These are phyloP conservation scores for Hemisphaericaspora xylanilytica DNA, from an alignment of 1,139 yeast genomes.

Conservation along the genomic window DNA sequence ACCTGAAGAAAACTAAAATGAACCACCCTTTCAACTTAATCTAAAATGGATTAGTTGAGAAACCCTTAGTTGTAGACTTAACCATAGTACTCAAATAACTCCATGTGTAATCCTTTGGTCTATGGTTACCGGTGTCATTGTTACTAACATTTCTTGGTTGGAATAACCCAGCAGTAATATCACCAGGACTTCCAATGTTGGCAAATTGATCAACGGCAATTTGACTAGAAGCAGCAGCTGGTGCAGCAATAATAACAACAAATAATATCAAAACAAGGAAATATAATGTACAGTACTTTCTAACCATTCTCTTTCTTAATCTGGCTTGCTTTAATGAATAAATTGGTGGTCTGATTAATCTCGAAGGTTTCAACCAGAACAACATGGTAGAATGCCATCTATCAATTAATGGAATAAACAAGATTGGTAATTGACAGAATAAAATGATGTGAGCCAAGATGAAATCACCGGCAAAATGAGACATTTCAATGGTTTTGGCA, in stretches of 20 bases:
- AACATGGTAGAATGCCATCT: conserved; percentile 98
- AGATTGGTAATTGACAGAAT: conserved; percentile 85
- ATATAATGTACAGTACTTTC: conserved; percentile 86
- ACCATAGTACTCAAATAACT: conserved; percentile 46
- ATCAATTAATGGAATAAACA: conserved; percentile 84
- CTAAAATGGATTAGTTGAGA: conserved; percentile 57
- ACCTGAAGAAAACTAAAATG: background rate
- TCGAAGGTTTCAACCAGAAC: conserved; percentile 97
- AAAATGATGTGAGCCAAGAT: conserved; percentile 84
- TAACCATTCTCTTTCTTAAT: conserved; percentile 97
- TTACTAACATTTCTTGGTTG: conserved; percentile 82
- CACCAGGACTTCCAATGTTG: conserved; percentile 30
- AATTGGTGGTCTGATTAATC: conserved; percentile 98
- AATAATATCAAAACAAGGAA: conserved; percentile 67
- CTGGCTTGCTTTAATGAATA: conserved; percentile 96
- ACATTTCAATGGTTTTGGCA: conserved; percentile 91
- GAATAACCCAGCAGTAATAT: conserved; percentile 68
- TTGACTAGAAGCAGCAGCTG: conserved; percentile 69
- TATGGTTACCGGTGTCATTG: conserved; percentile 75
- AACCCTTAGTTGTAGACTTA: conserved; percentile 55
- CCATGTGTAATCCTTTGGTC: conserved; percentile 49
- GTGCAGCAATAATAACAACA: conserved; percentile 80
- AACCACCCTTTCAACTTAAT: background rate
- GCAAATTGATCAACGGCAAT: conserved; percentile 27
- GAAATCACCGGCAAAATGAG: conserved; percentile 97